Evolutionary conservation across 2,329 filamentous ascomycete species (phyloP).

Genomic region (Helotiales sp.): DNA sequence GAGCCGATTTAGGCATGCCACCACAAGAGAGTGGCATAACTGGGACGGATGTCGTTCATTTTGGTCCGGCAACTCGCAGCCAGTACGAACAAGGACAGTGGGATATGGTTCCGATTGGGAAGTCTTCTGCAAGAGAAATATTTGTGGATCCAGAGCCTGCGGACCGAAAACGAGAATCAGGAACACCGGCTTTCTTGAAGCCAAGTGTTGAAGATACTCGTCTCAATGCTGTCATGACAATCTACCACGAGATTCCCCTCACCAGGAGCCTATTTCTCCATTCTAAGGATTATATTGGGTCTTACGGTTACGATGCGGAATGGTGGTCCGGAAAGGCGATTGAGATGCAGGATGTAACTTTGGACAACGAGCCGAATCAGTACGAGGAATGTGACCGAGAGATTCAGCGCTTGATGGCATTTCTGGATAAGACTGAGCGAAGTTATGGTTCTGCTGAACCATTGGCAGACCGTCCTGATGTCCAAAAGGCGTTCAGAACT

Average conservation of each 20-base stretch:
- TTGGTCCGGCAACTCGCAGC: conserved; percentile 63
- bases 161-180: conserved; percentile 50
- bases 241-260: conserved; percentile 64
- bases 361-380: conserved; percentile 27
- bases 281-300: conserved; percentile 47
- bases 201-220: conserved; percentile 46
- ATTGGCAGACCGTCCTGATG: conserved; percentile 44
- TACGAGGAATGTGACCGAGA: conserved; percentile 48
- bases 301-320: conserved; percentile 60
- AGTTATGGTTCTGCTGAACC: conserved; percentile 61
- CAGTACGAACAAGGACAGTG: conserved; percentile 62
- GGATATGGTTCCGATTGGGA: conserved; percentile 58
- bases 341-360: conserved; percentile 21
- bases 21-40: conserved; percentile 59
- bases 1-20: conserved; percentile 53
- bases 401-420: conserved; percentile 66
- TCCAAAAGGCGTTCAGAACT: conserved; percentile 25
- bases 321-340: conserved; percentile 68
- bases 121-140: conserved; percentile 41
- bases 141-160: conserved; percentile 45
- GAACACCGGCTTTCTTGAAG: conserved; percentile 58
- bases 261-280: conserved; percentile 60
- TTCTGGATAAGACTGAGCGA: conserved; percentile 64
- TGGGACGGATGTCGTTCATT: conserved; percentile 49
- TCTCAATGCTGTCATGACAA: conserved; percentile 60